Evolutionary conservation across 2,329 filamentous ascomycete species (phyloP), one percentile per base, ranked within the genome.

Genomic region (Sarocladiaceae sp.): DNA sequence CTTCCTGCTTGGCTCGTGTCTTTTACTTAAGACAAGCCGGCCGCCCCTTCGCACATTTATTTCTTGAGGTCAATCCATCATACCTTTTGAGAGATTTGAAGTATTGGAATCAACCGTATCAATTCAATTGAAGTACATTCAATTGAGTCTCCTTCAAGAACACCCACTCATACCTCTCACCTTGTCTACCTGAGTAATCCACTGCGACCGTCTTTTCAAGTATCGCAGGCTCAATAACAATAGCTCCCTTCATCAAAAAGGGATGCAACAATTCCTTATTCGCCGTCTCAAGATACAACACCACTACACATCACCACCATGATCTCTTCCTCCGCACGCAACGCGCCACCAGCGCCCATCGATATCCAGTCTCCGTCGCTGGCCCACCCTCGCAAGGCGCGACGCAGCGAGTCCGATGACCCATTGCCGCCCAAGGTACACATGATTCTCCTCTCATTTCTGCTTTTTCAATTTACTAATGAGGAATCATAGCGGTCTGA

Each of bases 371-470:
- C 37, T 16, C 23, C 37, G n/a, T 41, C 37, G 5, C n/a, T 41
- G 23, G 24, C 37, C 6, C 24, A 41, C 23, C 19, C 34, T 4
- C 9, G 20, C 4, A 16, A n/a, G 21, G 20, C 34, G 9, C n/a
- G 18, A 18, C 23, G 37, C 24, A 27, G 23, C 15, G 23, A 43
- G 26, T 43, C 19, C 11, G 40, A 33, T 18, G 33, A 26, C 5
- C 40, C 40, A 23, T 27, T 20, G 15, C 40, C 40, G 23, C 40
- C 40, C 13, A 43, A 43, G 40, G 40, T 43, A 43, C 9, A 29
- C 9, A 29, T n/a, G n/a, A n/a, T n/a, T n/a, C n/a, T 29, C n/a
- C 26, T n/a, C 9, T 29, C 26, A 29, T 9, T 9, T 29, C 26
- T 9, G 9, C 26, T 29, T 9, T 7, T 13, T 29, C 26, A 29